Percentiles rank a stretch among this genome's conserved stretches.
These are phyloP conservation scores for Candida dajiaensis DNA, from an alignment of 805 yeast species.

Conservation along the genomic window DNA sequence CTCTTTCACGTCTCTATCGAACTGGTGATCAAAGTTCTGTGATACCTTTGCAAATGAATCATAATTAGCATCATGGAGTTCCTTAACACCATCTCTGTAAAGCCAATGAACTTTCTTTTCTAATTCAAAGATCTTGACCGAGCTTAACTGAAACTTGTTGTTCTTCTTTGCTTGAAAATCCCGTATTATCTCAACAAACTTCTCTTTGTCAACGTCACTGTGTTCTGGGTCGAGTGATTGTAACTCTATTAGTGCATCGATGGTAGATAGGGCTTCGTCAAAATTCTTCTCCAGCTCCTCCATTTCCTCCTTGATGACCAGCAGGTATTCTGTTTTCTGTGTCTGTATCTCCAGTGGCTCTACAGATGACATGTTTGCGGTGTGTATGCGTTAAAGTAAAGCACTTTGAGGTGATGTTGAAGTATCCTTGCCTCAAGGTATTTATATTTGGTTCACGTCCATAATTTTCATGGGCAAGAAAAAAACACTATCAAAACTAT, in stretches of 20 bases:
- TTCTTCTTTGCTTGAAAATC: neutral
- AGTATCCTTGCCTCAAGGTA: no score
- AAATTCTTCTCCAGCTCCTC: conserved; percentile 10
- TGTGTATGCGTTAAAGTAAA: neutral
- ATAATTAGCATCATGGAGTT: conserved; percentile 2
- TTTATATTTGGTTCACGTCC: no score
- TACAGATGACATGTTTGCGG: conserved; percentile 1
- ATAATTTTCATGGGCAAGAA: neutral
- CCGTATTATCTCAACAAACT: neutral
- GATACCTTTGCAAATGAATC: conserved; percentile 11
- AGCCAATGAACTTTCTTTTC: conserved; percentile 12
- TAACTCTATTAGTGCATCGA: conserved; percentile 14
- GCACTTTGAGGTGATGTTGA: no score
- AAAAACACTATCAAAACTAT: neutral
- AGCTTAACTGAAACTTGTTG: neutral
- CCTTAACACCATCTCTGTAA: conserved; percentile 6
- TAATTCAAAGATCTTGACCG: conserved; percentile 4
- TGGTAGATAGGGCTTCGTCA: conserved; percentile 3
- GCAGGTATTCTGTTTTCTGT: neutral
- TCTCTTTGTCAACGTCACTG: conserved; percentile 3
- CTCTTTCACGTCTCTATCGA: conserved; percentile 12
- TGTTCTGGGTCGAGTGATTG: conserved; percentile 11
- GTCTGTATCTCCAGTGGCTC: neutral
- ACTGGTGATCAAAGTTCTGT: conserved; percentile 11
- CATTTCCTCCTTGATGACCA: conserved; percentile 5